Conservation (phyloP, 2,329 filamentous ascomycete genomes). For the Hypoxylon sp. region DNA sequence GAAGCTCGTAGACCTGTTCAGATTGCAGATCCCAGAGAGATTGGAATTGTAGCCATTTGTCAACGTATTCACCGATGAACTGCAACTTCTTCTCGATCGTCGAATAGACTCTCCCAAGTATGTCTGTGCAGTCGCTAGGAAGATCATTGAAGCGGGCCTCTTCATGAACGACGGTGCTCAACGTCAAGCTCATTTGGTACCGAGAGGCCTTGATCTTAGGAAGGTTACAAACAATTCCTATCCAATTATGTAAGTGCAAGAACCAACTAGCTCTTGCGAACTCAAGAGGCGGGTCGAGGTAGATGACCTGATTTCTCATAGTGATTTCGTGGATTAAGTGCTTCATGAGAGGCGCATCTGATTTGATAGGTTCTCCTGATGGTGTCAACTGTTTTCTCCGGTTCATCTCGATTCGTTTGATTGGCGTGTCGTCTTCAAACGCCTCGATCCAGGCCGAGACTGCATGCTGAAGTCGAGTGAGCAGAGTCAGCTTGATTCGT, state of each 20-base stretch:
- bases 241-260: slow-evolving; percentile 91
- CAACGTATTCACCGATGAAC: slow-evolving; percentile 87
- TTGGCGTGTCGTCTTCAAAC: slow-evolving; percentile 75
- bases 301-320: slow-evolving; percentile 98
- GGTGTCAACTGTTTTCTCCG: slow-evolving; percentile 66
- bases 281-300: slow-evolving; percentile 92
- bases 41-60: slow-evolving; percentile 99
- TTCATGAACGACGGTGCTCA: slow-evolving; percentile 73
- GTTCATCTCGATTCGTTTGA: slow-evolving; percentile 63
- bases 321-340: slow-evolving; percentile 90
- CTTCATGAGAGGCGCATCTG: slow-evolving; percentile 75
- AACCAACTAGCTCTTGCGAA: slow-evolving; percentile 95
- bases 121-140: slow-evolving; percentile 84
- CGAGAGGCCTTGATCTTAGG: slow-evolving; percentile 94
- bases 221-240: slow-evolving; percentile 91
- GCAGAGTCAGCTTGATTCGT: slow-evolving; percentile 84
- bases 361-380: slow-evolving; percentile 61
- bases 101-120: slow-evolving; percentile 84
- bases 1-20: slow-evolving; percentile 91
- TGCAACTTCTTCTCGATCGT: slow-evolving; percentile 86
- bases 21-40: slow-evolving; percentile 98
- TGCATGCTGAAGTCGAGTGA: slow-evolving; percentile 86
- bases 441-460: slow-evolving; percentile 89
- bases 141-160: slow-evolving; percentile 86
- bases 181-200: slow-evolving; percentile 85